Conservation (phyloP, 2,329 filamentous ascomycete genomes). For the Pyricularia pennisetigena region DNA sequence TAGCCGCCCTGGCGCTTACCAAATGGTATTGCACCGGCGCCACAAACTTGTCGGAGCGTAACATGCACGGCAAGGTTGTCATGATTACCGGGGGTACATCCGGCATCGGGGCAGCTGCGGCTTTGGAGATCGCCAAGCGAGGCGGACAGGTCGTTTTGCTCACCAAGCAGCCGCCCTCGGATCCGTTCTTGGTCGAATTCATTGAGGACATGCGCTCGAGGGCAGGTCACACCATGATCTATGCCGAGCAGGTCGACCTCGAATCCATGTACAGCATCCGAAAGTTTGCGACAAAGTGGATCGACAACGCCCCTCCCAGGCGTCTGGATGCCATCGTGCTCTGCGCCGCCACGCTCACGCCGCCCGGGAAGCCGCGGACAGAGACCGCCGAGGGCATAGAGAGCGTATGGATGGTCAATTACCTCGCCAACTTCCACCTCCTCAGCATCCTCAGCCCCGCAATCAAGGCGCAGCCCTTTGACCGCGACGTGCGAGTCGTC, state of each 20-base stretch:
- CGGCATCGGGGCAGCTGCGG: slow-evolving; percentile 74
- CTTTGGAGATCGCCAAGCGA: slow-evolving; percentile 62
- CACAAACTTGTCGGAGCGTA: slow-evolving; percentile 62
- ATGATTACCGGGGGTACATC: slow-evolving; percentile 93
- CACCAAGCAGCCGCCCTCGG: slow-evolving; percentile 68
- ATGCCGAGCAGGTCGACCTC: slow-evolving; percentile 90
- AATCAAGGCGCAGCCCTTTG: slow-evolving; percentile 80
- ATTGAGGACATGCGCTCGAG: slow-evolving; percentile 74
- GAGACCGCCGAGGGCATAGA: slow-evolving; percentile 74
- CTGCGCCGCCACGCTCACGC: slow-evolving; percentile 70
- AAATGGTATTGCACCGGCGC: slow-evolving; percentile 76
- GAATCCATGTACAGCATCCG: slow-evolving; percentile 82
- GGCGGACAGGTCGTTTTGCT: slow-evolving; percentile 89
- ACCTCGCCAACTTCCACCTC: slow-evolving; percentile 89
- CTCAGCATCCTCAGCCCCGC: slow-evolving; percentile 86
- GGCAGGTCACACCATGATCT: slow-evolving; percentile 79
- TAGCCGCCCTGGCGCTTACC: slow-evolving; percentile 30
- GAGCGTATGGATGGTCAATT: slow-evolving; percentile 89
- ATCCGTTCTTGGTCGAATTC: slow-evolving; percentile 86
- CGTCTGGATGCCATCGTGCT: slow-evolving; percentile 85
- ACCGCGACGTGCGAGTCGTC: slow-evolving; percentile 84
- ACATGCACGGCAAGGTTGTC: slow-evolving; percentile 88
- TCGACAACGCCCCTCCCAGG: slow-evolving; percentile 85
- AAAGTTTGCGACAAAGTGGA: slow-evolving; percentile 92
- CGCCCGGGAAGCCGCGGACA: slow-evolving; percentile 48